These are phyloP conservation scores for Phytopythium kandeliae DNA, from an alignment of 352 stramenopile species.

Conservation along the genomic window DNA sequence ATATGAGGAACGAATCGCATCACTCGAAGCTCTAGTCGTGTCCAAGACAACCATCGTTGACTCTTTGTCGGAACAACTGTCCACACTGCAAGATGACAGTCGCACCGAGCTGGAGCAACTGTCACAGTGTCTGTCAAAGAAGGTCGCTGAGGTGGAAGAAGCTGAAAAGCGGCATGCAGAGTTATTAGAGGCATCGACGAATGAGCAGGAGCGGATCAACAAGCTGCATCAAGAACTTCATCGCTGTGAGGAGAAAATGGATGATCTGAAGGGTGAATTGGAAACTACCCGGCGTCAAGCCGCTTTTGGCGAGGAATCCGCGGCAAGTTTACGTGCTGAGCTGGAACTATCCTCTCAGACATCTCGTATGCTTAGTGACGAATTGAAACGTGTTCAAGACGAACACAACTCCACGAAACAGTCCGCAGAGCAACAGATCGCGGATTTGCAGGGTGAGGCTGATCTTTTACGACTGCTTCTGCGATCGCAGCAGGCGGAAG, in stretches of 20 bases:
- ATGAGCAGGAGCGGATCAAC: not conserved
- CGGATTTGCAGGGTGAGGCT: not conserved
- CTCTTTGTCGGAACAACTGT: not conserved
- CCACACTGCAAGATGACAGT: not conserved
- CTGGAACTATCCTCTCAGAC: not conserved
- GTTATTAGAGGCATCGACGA: constrained; percentile 8
- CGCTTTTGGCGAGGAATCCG: not conserved
- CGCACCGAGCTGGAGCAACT: not conserved
- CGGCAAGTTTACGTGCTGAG: not conserved
- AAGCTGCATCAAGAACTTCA: constrained; percentile 5
- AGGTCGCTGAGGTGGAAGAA: not conserved
- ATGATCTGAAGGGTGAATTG: not conserved
- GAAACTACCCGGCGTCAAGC: not conserved
- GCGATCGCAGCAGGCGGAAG: not conserved
- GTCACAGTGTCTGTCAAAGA: not conserved
- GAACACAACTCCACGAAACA: not conserved
- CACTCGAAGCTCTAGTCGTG: not conserved
- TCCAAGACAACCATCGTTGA: not conserved
- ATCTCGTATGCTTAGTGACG: not conserved
- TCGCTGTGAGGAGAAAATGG: constrained; percentile 3
- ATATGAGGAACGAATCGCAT: not conserved
- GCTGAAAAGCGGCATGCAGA: not conserved
- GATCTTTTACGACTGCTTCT: not conserved
- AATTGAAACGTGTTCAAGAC: not conserved
- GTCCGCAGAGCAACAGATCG: not conserved